Conservation (phyloP, 164 flowering plant species). For the Chimonanthus salicifolius region DNA sequence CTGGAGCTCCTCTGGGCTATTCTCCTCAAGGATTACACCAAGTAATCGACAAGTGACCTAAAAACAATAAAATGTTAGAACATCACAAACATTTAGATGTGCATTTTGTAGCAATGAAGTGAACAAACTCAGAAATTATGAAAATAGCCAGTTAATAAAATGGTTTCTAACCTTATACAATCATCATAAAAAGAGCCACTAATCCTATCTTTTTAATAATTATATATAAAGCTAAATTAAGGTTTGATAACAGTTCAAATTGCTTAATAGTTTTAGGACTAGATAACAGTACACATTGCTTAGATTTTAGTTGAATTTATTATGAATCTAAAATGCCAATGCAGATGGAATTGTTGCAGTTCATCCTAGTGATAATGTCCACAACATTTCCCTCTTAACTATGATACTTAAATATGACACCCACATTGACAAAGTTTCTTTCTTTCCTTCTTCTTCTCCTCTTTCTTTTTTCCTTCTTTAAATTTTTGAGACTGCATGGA, state of each 20-base stretch:
- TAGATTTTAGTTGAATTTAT: background rate
- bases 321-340: background rate
- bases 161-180: no score
- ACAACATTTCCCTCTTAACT: no score
- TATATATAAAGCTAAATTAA: background rate
- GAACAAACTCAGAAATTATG: background rate
- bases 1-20: conserved; percentile 86
- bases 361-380: background rate
- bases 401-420: no score
- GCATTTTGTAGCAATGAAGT: background rate
- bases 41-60: conserved; percentile 70
- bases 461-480: background rate
- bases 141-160: background rate
- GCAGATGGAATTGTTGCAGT: background rate
- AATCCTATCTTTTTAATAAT: no score
- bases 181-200: no score
- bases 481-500: background rate
- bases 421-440: background rate
- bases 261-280: background rate
- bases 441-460: background rate
- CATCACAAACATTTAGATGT: background rate
- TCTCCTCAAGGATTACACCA: conserved; percentile 90
- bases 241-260: background rate
- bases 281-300: background rate
- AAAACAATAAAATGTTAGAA: background rate